Percentiles rank a stretch among this genome's conserved stretches.
Conservation (phyloP, 1,139 yeast genomes). For the Saccharomyces hybrid region DNA sequence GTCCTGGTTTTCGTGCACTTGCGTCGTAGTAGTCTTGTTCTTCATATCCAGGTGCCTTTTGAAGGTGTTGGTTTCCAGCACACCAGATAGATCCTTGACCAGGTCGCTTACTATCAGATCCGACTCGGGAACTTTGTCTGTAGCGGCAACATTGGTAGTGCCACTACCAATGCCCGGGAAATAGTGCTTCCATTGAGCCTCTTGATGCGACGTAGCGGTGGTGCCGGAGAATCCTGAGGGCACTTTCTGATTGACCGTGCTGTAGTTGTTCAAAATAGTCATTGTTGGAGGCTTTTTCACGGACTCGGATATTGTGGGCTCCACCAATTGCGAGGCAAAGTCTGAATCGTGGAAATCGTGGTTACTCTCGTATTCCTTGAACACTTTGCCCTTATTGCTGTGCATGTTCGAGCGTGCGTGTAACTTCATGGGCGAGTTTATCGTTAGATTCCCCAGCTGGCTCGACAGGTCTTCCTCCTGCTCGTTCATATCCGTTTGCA, state of each 20-base stretch:
- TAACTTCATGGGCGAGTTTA: background rate
- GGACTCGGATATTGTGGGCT: conserved; percentile 6
- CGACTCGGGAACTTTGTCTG: conserved; percentile 9
- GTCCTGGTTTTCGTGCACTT: conserved; percentile 1
- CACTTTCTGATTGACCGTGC: conserved; percentile 19
- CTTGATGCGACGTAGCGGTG: conserved; percentile 8
- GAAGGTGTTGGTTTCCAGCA: conserved; percentile 23
- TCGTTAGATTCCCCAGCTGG: background rate
- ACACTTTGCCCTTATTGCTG: background rate
- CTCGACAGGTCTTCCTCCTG: background rate
- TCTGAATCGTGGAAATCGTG: conserved; percentile 18
- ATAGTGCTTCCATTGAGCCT: conserved; percentile 23
- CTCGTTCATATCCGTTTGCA: background rate
- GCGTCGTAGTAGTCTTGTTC: background rate
- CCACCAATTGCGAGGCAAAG: conserved; percentile 16
- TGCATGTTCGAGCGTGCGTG: background rate
- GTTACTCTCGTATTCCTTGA: conserved; percentile 17
- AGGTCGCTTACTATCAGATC: conserved; percentile 23
- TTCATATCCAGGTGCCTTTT: conserved; percentile 12
- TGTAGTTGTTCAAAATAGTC: conserved; percentile 10
- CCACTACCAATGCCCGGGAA: conserved; percentile 7
- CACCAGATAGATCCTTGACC: conserved; percentile 23
- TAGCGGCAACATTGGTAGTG: background rate
- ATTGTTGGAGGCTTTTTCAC: background rate
- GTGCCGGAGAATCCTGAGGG: background rate